Conservation (phyloP, 2,329 filamentous ascomycete species). For the Trichophaea hybrida region DNA sequence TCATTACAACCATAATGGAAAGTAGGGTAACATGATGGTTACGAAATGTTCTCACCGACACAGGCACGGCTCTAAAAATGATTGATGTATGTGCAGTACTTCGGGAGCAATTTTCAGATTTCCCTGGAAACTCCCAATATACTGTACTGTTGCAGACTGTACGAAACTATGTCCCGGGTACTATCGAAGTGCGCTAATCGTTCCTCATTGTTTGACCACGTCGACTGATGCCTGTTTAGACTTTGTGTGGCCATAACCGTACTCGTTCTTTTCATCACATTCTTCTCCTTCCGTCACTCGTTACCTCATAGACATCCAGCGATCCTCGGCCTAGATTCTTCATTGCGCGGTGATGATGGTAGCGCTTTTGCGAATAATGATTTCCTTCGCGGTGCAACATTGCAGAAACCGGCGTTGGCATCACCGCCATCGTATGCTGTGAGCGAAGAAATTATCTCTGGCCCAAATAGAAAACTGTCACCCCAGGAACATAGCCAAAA, state of each 20-base stretch:
- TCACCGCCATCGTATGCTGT: constrained; percentile 15
- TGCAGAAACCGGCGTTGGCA: constrained; percentile 16
- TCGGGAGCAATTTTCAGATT: too few relatives aligned
- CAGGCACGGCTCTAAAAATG: too few relatives aligned
- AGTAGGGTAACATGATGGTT: too few relatives aligned
- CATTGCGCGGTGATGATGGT: not conserved
- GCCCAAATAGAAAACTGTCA: not conserved
- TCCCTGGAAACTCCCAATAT: too few relatives aligned
- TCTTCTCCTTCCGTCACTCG: constrained; percentile 21
- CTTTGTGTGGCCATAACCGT: constrained; percentile 20
- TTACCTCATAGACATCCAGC: not conserved
- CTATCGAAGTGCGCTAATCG: constrained; percentile 10
- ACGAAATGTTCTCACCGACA: too few relatives aligned
- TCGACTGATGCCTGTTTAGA: constrained; percentile 7
- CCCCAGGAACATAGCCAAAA: too few relatives aligned
- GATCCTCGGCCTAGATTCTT: not conserved
- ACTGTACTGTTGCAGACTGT: too few relatives aligned
- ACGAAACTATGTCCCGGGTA: constrained; percentile 9
- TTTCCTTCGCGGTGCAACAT: constrained; percentile 19
- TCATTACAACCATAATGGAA: too few relatives aligned
- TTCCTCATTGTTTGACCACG: not conserved
- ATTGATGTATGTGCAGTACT: too few relatives aligned
- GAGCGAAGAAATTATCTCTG: constrained; percentile 3
- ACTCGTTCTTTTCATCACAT: constrained; percentile 24
- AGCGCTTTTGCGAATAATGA: constrained; percentile 3